Percentiles rank a stretch among this genome's conserved stretches.
Evolutionary conservation across 1,284 basidiomycete genomes (phyloP).

Genomic region (Phlebopus sp.): DNA sequence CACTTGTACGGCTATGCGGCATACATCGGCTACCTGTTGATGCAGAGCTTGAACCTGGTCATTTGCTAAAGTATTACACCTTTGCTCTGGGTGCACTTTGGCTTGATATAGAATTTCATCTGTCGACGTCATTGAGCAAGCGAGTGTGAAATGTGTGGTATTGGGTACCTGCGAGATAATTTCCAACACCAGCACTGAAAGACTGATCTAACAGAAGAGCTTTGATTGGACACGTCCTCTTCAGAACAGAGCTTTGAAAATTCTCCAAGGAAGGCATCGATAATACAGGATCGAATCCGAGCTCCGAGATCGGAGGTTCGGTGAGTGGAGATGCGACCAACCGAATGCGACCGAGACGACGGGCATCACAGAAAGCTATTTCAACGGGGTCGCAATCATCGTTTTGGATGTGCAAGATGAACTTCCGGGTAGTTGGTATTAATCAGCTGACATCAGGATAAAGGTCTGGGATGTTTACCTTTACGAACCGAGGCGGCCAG

Average conservation of each 20-base stretch:
- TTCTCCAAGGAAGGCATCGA: conserved; percentile 64
- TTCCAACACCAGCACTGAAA: conserved; percentile 80
- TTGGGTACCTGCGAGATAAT: conserved; percentile 74
- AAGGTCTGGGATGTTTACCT: conserved; percentile 40
- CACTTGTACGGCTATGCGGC: conserved; percentile 61
- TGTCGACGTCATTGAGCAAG: conserved; percentile 20
- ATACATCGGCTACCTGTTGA: conserved; percentile 56
- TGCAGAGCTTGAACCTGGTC: conserved; percentile 56
- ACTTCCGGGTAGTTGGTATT: conserved; percentile 38
- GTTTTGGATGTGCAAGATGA: conserved; percentile 55
- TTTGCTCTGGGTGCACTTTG: conserved; percentile 72
- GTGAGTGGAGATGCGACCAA: conserved; percentile 56
- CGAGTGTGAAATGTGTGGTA: not conserved
- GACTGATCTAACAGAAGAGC: conserved; percentile 79
- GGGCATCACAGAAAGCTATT: conserved; percentile 66
- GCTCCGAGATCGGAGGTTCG: conserved; percentile 66
- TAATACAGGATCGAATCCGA: conserved; percentile 80
- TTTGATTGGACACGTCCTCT: conserved; percentile 72
- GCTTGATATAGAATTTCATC: conserved; percentile 83
- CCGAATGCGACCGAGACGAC: conserved; percentile 71
- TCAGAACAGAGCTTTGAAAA: conserved; percentile 51
- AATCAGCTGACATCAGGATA: not conserved
- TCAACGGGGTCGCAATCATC: conserved; percentile 34
- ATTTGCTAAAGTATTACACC: conserved; percentile 55
- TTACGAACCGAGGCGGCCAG: conserved; percentile 82